Evolutionary conservation across 2,329 filamentous ascomycete genomes (phyloP).

Genomic region (Nothophaeocryptopus gaeumannii): DNA sequence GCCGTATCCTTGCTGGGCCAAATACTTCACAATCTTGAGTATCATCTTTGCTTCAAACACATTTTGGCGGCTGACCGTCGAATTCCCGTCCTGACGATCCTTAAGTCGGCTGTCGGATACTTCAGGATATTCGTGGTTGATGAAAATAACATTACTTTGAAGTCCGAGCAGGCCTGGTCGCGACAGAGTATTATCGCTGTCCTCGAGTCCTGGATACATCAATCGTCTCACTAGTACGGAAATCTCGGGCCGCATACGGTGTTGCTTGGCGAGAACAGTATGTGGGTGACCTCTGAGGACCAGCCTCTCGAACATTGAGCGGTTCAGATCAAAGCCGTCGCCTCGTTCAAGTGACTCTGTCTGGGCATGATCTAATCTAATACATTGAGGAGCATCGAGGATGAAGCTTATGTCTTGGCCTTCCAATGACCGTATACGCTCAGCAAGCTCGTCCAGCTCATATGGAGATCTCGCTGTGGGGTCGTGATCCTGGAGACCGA

Average conservation of each 20-base stretch:
- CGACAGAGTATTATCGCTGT: conserved; percentile 42
- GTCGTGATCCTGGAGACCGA: neutral
- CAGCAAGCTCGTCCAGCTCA: neutral
- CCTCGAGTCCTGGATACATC: conserved; percentile 56
- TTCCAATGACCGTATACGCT: neutral
- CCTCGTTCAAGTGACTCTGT: conserved; percentile 43
- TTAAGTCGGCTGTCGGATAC: conserved; percentile 22
- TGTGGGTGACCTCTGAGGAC: conserved; percentile 29
- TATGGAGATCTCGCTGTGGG: neutral
- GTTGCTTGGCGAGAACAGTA: conserved; percentile 54
- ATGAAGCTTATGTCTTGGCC: too few relatives aligned
- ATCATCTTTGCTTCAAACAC: conserved; percentile 62
- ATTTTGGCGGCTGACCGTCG: conserved; percentile 42
- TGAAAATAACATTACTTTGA: conserved; percentile 54
- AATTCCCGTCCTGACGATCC: conserved; percentile 16
- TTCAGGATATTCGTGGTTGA: conserved; percentile 56
- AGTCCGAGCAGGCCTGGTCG: conserved; percentile 54
- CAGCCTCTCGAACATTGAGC: conserved; percentile 61
- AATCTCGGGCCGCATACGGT: conserved; percentile 66
- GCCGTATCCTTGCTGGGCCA: conserved; percentile 64
- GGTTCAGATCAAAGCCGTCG: conserved; percentile 56
- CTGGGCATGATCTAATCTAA: conserved; percentile 15
- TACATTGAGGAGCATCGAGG: neutral
- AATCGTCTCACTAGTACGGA: conserved; percentile 56
- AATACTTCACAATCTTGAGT: conserved; percentile 58